These are phyloP conservation scores for Psilocybe azurescens DNA, from an alignment of 768 basidiomycete genomes.

Conservation along the genomic window DNA sequence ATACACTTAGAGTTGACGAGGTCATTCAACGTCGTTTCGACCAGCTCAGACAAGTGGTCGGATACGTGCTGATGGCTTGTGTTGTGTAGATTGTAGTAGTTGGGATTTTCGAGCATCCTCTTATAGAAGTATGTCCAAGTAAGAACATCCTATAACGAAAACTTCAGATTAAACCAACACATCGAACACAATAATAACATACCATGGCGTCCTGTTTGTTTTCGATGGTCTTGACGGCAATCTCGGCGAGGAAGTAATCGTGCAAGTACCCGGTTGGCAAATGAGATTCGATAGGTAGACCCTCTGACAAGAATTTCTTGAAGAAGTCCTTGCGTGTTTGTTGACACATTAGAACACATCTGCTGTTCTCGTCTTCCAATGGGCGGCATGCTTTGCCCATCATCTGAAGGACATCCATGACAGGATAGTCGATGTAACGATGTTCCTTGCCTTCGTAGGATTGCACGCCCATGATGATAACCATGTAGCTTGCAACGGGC, in stretches of 20 bases:
- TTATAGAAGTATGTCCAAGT: conserved; percentile 99
- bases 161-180: conserved; percentile 4
- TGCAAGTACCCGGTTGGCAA: conserved; percentile 89
- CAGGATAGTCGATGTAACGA: conserved; percentile 96
- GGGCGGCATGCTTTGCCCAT: conserved; percentile 98
- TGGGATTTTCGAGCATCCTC: conserved; percentile 96
- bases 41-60: conserved; percentile 94
- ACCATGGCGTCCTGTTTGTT: conserved; percentile 99
- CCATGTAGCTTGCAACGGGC: conserved; percentile 95
- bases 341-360: conserved; percentile 97
- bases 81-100: conserved; percentile 93
- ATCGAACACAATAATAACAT: conserved; percentile 17
- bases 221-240: conserved; percentile 98
- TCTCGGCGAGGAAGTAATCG: conserved; percentile 98
- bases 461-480: conserved; percentile 99
- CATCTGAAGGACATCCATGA: conserved; percentile 99
- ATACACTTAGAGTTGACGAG: conserved; percentile 96
- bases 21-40: conserved; percentile 91
- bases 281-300: conserved; percentile 97
- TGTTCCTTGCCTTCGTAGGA: conserved; percentile 97
- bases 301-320: conserved; percentile 97
- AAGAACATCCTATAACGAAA: conserved; percentile 74
- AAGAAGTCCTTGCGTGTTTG: conserved; percentile 98
- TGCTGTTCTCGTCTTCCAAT: conserved; percentile 83
- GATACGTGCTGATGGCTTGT: conserved; percentile 96